Evolutionary conservation across 208 protist genomes (phyloP).

Genomic region (Leishmania amazonensis): DNA sequence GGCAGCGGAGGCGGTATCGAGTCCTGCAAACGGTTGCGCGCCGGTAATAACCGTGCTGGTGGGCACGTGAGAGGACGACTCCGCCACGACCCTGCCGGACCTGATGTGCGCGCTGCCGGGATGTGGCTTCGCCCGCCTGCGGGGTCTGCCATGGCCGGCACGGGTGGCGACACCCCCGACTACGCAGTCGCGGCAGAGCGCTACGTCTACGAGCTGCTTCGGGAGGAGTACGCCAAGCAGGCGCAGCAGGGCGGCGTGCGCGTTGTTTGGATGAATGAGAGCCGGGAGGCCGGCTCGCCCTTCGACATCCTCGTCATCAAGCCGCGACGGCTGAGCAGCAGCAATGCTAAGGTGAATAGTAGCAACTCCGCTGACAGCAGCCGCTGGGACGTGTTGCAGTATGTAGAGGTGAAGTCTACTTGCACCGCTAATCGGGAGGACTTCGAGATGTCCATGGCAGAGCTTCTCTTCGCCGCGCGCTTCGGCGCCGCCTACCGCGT

Average conservation of each 20-base stretch:
- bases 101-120: background rate
- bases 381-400: slow-evolving; percentile 47
- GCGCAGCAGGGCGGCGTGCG: slow-evolving; percentile 27
- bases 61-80: background rate
- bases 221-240: slow-evolving; percentile 35
- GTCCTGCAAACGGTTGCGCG: slow-evolving; percentile 3
- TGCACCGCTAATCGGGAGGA: slow-evolving; percentile 48
- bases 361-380: background rate
- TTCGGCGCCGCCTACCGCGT: slow-evolving; percentile 72
- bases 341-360: background rate
- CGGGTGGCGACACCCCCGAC: slow-evolving; percentile 30
- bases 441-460: slow-evolving; percentile 83
- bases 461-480: slow-evolving; percentile 80
- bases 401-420: slow-evolving; percentile 87
- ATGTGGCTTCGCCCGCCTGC: slow-evolving; percentile 28
- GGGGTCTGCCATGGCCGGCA: slow-evolving; percentile 6
- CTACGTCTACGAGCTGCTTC: slow-evolving; percentile 65
- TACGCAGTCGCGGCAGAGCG: slow-evolving; percentile 75
- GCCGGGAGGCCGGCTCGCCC: slow-evolving; percentile 59
- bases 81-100: no score
- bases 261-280: slow-evolving; percentile 83
- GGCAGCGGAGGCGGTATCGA: background rate
- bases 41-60: background rate
- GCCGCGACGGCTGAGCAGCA: slow-evolving; percentile 7
- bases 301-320: slow-evolving; percentile 81